Evolutionary conservation across 2,329 filamentous ascomycete genomes (phyloP), one percentile per base, ranked within the genome.

Genomic region (Neofusicoccum umdonicola): DNA sequence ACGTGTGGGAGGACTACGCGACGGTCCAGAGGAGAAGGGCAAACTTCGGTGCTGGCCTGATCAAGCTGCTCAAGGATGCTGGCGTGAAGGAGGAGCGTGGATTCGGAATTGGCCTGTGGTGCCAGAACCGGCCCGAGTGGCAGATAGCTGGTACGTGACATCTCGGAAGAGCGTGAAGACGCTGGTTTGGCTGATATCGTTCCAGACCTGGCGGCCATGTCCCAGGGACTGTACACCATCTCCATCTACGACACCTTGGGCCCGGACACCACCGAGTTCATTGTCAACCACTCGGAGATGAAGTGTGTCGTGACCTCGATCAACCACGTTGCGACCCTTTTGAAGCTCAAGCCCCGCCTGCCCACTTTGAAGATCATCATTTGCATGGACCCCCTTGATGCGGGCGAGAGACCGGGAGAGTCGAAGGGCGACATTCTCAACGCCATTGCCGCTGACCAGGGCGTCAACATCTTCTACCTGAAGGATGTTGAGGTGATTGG

Each of bases 181-280:
- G 15, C 11, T 37, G 35, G 35, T 19, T n/a, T 13, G n/a, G 31
- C 13, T 60, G 61, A 67, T 54, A 56, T 57, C 8, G 35, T 13
- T 15, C 45, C 64, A 92, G 94, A 98, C 82, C 81, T 98, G 73
- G 95, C 87, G 44, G 89, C 91, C 75, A 88, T 91, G 80, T 95
- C 93, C 12, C 95, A 98, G 78, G 87, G 90, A 7, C 86, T 98
- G 35, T 98, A 85, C 79, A 91, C 90, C 22, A 93, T 99, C 63
- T 97, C 94, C 4, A 89, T 99, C 58, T 99, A 99, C 82, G 95
- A 98, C 78, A 97, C 94, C 12, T 86, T 99, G 4, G 94, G 94
- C 9, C 90, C 94, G 12, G 92, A 97, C 69, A 87, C 93, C 2
- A 93, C 91, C 65, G 93, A 98, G 80, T 98, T 91, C 80, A 97